These are phyloP conservation scores for Noccaea bulbosa DNA, from an alignment of 345 rosid species.

Conservation along the genomic window DNA sequence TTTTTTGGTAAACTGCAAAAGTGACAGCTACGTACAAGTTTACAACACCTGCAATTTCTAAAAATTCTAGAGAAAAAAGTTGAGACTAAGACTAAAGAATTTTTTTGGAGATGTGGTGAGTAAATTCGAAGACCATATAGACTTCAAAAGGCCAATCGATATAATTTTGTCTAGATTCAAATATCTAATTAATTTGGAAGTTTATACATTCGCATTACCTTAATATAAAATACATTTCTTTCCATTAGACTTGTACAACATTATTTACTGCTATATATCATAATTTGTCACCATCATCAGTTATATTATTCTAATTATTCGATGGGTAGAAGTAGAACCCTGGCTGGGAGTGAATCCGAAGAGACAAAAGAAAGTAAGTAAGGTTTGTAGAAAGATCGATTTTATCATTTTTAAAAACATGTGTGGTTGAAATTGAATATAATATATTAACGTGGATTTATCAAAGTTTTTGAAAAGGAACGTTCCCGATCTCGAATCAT, in stretches of 20 bases:
- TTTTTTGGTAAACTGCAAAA: not conserved
- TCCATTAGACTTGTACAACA: not conserved
- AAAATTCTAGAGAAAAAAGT: not conserved
- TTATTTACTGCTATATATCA: not conserved
- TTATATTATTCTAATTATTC: not conserved
- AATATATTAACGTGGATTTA: constrained; percentile 17
- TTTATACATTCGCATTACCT: not conserved
- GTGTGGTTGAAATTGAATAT: constrained; percentile 4
- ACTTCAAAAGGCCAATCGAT: not conserved
- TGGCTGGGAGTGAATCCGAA: constrained; percentile 29
- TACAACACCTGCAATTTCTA: not conserved
- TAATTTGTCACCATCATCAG: not conserved
- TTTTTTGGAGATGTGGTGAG: not conserved
- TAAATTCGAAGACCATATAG: not conserved
- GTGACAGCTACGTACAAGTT: not conserved
- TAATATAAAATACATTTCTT: not conserved
- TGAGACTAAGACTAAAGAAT: not conserved
- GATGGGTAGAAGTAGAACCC: not conserved
- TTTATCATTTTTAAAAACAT: constrained; percentile 4
- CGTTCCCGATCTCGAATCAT: not conserved
- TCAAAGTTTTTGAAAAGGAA: constrained; percentile 24
- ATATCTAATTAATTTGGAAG: not conserved
- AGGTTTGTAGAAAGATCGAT: not conserved
- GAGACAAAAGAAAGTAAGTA: constrained; percentile 23
- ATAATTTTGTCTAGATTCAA: not conserved